Evolutionary conservation across 163 green algal species (phyloP).

Genomic region (Dunaliella salina): DNA sequence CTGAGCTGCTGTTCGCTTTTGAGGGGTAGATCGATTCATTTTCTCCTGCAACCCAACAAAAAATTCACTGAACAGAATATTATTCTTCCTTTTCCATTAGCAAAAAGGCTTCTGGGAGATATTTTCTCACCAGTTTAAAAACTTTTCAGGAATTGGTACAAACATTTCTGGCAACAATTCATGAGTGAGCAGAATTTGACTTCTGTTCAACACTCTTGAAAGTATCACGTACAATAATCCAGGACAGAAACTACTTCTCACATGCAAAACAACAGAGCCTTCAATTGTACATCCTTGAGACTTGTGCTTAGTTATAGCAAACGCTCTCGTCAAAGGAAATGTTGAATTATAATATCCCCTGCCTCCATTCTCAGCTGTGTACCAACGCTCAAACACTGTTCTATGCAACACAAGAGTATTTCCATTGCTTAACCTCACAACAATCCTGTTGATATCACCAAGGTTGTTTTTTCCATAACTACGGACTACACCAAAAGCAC

Average conservation of each 20-base stretch:
- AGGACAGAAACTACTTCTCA: neutral
- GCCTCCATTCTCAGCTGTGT: neutral
- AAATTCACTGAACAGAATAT: neutral
- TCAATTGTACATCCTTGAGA: neutral
- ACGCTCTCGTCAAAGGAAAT: neutral
- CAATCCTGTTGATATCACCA: neutral
- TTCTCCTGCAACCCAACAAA: neutral
- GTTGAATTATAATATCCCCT: neutral
- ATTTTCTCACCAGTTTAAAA: no score
- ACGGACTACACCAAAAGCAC: neutral
- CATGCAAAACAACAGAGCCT: neutral
- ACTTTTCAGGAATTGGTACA: neutral
- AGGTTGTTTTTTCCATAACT: neutral
- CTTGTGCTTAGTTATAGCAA: neutral
- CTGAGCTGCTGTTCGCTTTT: neutral
- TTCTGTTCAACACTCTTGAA: neutral
- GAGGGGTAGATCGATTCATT: neutral
- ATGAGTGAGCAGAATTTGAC: neutral
- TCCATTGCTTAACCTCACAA: neutral
- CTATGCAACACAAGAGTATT: neutral
- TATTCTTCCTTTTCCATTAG: neutral
- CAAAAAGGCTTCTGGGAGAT: no score
- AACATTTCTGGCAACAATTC: neutral
- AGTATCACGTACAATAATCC: neutral
- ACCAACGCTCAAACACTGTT: neutral